Base-by-base conservation (phyloP, 2,329 filamentous ascomycete genomes). In the Penicillium sp. region DNA sequence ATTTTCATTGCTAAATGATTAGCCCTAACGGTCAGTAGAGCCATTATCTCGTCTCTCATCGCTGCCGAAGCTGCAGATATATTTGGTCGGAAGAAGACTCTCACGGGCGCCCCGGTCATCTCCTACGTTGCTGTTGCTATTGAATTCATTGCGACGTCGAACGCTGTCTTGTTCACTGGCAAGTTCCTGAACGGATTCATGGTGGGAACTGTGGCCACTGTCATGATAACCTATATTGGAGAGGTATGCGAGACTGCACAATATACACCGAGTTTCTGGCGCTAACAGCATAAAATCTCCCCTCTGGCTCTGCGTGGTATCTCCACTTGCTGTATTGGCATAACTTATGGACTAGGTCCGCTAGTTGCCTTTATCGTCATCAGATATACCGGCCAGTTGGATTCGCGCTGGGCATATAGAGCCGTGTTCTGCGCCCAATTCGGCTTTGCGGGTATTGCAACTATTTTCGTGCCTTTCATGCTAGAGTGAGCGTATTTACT, bases 131-230 rank as follows among this genome's bases (percentile, higher is more conserved):
- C 47, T 7, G 48, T 61, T 7, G 38, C 53, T 31, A 26, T 56
- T 13, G 58, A 61, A 41, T 46, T 52, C 35, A 53, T 61, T 7
- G 47, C 53, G 13, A 61, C 53, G 5, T 47, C 52, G 5, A 56
- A 56, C 35, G 52, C 45, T 47, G 23, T 61, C 46, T 56, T 56
- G 41, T 56, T 56, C 23, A 52, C 52, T 13, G 53, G 53, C 11
- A 61, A 61, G 26, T 56, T 61, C 47, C 52, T 61, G 35, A 61
- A 61, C 7, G 58, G 58, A n/a, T 61, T 61, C 38, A 53, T 48
- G 13, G n/a, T 56, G 6, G 58, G 58, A n/a, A 53, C 47, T 23
- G 23, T 61, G 11, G 52, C 53, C 4, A 51, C 58, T 5, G 48
- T 61, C 9, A 47, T 47, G 13, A 23, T 61, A 35, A 61, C 58